Conservation (phyloP, 2,329 filamentous ascomycete genomes). For the Hyphodiscus sp. region DNA sequence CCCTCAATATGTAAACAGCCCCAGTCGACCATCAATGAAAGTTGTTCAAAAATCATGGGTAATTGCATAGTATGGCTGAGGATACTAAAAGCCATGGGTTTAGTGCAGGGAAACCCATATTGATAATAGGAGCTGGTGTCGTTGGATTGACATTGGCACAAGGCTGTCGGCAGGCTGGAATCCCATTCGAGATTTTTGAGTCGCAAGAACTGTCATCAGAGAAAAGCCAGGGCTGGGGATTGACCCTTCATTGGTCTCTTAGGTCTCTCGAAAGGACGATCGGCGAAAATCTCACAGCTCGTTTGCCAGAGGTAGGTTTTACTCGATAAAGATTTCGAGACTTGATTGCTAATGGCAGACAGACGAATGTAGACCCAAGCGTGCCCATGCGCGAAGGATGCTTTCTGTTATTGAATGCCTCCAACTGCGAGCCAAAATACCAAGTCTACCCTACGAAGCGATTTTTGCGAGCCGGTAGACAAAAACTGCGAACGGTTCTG, state of each 20-base stretch:
- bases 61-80: background rate
- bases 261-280: conserved; percentile 27
- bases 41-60: background rate
- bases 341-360: conserved; percentile 26
- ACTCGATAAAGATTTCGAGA: background rate
- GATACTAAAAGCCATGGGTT: background rate
- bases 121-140: conserved; percentile 6
- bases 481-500: conserved; percentile 19
- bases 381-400: conserved; percentile 33
- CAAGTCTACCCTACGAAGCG: conserved; percentile 34
- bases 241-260: conserved; percentile 54
- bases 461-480: conserved; percentile 31
- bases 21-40: background rate
- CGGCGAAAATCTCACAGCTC: conserved; percentile 13
- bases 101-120: background rate
- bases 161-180: conserved; percentile 4
- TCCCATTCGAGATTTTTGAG: conserved; percentile 34
- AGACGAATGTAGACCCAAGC: conserved; percentile 28
- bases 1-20: background rate
- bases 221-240: conserved; percentile 47
- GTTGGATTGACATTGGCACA: conserved; percentile 8
- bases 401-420: conserved; percentile 37
- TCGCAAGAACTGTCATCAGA: conserved; percentile 25
- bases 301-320: conserved; percentile 16
- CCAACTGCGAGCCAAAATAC: conserved; percentile 33